These are phyloP conservation scores for Cenchrus americanus DNA, from an alignment of 176 grass and related monocot species.

Conservation along the genomic window DNA sequence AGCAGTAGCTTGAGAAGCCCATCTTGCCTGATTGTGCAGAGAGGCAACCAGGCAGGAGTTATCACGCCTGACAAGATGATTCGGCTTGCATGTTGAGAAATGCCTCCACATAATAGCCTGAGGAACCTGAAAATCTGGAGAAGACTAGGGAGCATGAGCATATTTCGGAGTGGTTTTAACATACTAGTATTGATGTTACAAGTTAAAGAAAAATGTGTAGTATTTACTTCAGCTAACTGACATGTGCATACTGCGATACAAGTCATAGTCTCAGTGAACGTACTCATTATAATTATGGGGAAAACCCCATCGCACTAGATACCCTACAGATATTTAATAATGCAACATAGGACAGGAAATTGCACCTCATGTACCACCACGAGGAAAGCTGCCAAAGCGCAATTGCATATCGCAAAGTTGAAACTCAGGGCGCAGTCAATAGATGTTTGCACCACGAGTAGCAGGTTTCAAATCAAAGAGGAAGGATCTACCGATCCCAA, in stretches of 20 bases:
- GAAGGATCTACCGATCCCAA: background rate
- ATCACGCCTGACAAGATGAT: slow-evolving; percentile 22
- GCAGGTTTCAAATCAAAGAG: background rate
- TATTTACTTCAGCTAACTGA: background rate
- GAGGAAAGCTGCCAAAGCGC: background rate
- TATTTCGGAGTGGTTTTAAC: background rate
- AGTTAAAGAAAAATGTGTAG: background rate
- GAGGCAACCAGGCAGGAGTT: background rate
- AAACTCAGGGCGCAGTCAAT: background rate
- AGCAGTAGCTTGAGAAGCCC: slow-evolving; percentile 57
- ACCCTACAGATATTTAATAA: background rate
- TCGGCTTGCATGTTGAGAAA: slow-evolving; percentile 44
- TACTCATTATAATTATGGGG: background rate
- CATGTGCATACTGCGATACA: background rate
- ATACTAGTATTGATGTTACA: background rate
- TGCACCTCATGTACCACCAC: background rate
- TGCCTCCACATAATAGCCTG: slow-evolving; percentile 44
- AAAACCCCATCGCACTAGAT: background rate
- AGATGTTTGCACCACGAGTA: background rate
- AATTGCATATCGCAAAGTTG: background rate
- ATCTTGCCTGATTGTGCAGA: slow-evolving; percentile 57
- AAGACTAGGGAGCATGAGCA: background rate
- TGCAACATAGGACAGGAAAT: background rate
- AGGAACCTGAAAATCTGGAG: slow-evolving; percentile 55
- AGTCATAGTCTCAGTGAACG: background rate